Percentiles rank a stretch among this genome's conserved stretches.
Evolutionary conservation across 495 filamentous ascomycete genomes (phyloP).

Genomic region (Daldinia decipiens): DNA sequence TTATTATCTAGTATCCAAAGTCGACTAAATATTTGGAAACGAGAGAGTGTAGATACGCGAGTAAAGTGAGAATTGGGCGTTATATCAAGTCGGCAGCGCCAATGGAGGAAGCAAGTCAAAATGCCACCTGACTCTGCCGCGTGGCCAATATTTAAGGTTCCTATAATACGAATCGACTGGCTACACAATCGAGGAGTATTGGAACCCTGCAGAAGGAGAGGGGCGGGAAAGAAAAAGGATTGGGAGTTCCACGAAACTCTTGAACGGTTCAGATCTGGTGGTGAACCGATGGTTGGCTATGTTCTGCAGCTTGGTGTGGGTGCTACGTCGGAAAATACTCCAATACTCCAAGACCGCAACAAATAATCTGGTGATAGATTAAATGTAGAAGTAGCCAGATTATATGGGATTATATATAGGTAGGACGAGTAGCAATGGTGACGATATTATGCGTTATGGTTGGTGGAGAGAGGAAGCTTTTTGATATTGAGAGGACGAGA

Average conservation of each 20-base stretch:
- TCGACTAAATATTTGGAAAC: neutral
- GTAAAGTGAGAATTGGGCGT: neutral
- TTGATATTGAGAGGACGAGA: constrained; percentile 10
- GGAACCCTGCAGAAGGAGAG: constrained; percentile 21
- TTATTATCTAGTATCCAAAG: constrained; percentile 4
- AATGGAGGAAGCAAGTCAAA: constrained; percentile 9
- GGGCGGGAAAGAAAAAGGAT: constrained; percentile 8
- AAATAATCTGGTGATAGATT: neutral
- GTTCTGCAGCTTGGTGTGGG: constrained; percentile 9
- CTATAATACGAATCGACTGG: constrained; percentile 27
- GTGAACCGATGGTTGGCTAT: constrained; percentile 23
- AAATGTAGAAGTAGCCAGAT: constrained; percentile 2
- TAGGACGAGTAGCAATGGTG: constrained; percentile 14
- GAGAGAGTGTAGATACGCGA: neutral
- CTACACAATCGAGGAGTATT: constrained; percentile 15
- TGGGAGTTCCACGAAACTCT: constrained; percentile 35
- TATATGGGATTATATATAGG: neutral
- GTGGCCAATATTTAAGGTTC: constrained; percentile 13
- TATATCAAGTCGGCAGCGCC: neutral
- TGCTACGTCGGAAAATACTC: constrained; percentile 20
- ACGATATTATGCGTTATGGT: constrained; percentile 21
- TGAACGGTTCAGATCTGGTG: constrained; percentile 34
- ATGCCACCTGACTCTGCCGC: constrained; percentile 17
- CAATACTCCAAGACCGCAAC: neutral
- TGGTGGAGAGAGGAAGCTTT: constrained; percentile 24